Base-by-base conservation (phyloP, 2,329 filamentous ascomycete species). In the Orbilia blumenaviensis region DNA sequence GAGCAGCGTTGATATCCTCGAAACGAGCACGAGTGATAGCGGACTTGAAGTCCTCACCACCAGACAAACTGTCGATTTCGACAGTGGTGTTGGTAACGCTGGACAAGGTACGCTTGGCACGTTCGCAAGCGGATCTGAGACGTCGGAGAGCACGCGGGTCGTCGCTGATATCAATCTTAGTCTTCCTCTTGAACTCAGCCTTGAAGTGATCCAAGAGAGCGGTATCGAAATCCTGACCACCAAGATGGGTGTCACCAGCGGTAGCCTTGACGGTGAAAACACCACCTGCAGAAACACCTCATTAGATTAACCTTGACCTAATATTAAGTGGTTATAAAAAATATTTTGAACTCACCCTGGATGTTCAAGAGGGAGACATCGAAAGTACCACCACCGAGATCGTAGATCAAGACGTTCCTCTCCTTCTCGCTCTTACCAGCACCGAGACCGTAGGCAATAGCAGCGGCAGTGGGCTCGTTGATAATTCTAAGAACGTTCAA, bases 401-500 rank as follows among this genome's bases (percentile, higher is more conserved):
- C 95, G 88, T 98, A 99, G 88, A 99, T 98, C 81, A 99, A 89
- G 83, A 99, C 94, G 84, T 98, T 97, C 83, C 95, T 93, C 89
- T 98, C 95, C 89, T 97, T 97, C 85, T 92, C 92, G 66, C 92
- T 92, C 89, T 96, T 97, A 87, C 93, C 93, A 81, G 92, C 88
- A 83, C 94, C 94, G 78, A 99, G 92, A 89, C 95, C 95, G 85
- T 99, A 99, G 82, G 95, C 95, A 82, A 98, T 98, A 81, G 95
- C 95, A 78, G 95, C 95, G 81, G 95, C 95, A 79, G 95, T 99
- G 78, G 95, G 95, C 88, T 99, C 95, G 90, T 99, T 99, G 87
- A 99, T 98, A 87, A 99, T 98, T 89, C 95, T 94, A 85, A 99
- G 94, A 81, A 99, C 93, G 86, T 98, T 97, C 79, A 99, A 90